A percentile compares a stretch with the other conserved stretches of the same genome.
Conservation (phyloP, 495 filamentous ascomycete species). For the Penicillium dipodomyicola region DNA sequence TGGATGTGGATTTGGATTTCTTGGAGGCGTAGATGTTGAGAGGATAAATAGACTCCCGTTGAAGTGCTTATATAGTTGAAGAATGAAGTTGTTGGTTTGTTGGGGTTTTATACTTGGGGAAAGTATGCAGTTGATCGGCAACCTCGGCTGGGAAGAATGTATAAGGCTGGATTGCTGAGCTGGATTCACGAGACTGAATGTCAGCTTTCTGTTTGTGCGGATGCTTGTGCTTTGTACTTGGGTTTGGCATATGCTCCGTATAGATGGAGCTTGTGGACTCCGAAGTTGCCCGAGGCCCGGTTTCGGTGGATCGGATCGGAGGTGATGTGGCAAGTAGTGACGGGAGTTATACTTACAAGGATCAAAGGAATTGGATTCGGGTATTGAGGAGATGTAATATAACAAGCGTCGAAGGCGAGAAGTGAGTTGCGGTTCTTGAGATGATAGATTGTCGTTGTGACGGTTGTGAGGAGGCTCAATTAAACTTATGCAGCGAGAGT, state of each 20-base stretch:
- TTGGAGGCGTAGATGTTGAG: constrained; percentile 5
- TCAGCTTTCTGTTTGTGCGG: constrained; percentile 8
- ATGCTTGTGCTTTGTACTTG: constrained; percentile 9
- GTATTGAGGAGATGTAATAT: not conserved
- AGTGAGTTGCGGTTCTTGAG: not conserved
- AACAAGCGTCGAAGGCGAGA: not conserved
- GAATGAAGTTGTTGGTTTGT: not conserved
- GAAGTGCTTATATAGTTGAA: not conserved
- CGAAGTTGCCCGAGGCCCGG: constrained; percentile 20
- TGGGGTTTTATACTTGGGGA: not conserved
- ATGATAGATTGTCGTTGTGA: too few relatives aligned
- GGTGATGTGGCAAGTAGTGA: constrained; percentile 15
- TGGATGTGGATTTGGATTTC: constrained; percentile 4
- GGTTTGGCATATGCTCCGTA: constrained; percentile 12
- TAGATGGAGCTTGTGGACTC: constrained; percentile 11
- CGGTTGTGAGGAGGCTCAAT: not conserved
- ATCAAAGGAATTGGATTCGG: not conserved
- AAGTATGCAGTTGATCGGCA: not conserved
- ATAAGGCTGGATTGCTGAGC: not conserved
- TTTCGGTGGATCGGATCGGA: constrained; percentile 18
- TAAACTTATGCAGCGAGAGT: not conserved
- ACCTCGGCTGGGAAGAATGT: constrained; percentile 4
- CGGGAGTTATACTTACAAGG: constrained; percentile 18
- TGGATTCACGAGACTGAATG: constrained; percentile 4
- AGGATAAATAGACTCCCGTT: not conserved